Evolutionary conservation across 306 rosid genomes (phyloP).

Genomic region (Corylus heterophylla): DNA sequence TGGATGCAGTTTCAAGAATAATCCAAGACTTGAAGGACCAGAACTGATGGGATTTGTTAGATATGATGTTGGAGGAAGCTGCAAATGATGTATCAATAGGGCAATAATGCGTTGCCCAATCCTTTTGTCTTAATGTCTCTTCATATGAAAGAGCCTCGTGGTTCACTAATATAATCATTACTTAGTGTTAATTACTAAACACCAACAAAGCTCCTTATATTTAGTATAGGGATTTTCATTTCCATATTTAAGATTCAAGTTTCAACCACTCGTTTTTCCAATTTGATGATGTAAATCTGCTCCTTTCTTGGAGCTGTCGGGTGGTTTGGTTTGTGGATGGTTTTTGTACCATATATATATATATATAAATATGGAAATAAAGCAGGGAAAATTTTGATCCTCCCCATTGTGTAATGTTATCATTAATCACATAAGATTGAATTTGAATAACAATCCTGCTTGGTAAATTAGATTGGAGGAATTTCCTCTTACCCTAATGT

Average conservation of each 20-base stretch:
- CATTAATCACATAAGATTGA: not conserved
- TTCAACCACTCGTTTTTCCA: not conserved
- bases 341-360: not conserved
- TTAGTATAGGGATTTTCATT: not conserved
- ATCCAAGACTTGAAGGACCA: constrained; percentile 81
- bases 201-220: not conserved
- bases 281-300: not conserved
- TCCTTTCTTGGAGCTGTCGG: not conserved
- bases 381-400: not conserved
- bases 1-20: constrained; percentile 75
- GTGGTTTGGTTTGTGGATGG: constrained; percentile 12
- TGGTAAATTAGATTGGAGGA: no score
- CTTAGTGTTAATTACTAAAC: not conserved
- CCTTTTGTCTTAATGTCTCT: not conserved
- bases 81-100: constrained; percentile 42
- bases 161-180: not conserved
- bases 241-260: constrained; percentile 1
- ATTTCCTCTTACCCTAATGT: no score
- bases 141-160: not conserved
- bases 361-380: not conserved
- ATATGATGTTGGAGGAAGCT: constrained; percentile 69
- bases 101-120: constrained; percentile 28
- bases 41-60: constrained; percentile 91
- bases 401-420: not conserved
- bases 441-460: not conserved